Base-by-base conservation (phyloP, 345 rosid genomes). In the Aquilaria sinensis region DNA sequence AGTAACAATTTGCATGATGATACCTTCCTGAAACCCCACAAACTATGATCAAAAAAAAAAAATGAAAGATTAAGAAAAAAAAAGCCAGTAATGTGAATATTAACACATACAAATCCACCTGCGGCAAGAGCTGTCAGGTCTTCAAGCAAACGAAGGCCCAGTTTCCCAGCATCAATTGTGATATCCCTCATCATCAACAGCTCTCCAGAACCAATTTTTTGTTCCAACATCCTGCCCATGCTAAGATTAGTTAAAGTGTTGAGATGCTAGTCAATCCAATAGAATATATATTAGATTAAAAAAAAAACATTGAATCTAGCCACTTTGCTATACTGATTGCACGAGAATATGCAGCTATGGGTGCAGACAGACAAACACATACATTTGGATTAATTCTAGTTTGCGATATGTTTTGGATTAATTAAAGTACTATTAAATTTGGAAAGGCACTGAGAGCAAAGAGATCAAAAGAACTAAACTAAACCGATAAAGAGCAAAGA, bases 121-220 rank as follows among this genome's bases (percentile, higher is more conserved):
- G 96, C 99, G 86, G 97, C 99, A 80, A 92, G 90, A 81, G 97
- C 97, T 88, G 96, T 90, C 89, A 90, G 87, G 96, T 90, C 97
- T 85, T 94, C 99, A 69, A 94, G 99, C 80, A 94, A 75, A 59
- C 78, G 88, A 75, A 90, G 85, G 80, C 96, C 99, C 64, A 94
- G 78, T 75, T 85, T 90, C 72, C 97, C 97, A 57, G 77, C 70
- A 59, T 77, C 75, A 62, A 81, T 80, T 70, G 81, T 70, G 70
- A 77, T 72, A 66, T 80, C 91, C 75, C 84, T 86, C 84, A 48
- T 69, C 60, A 70, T 47, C 56, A 68, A 66, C 66, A 67, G 62
- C 64, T 71, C 81, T 68, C 77, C 76, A 72, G 82, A 78, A 78
- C 57, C 66, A 69, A 64, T 64, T 64, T 84, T 86, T 61, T 83